Evolutionary conservation across 768 basidiomycete species (phyloP).

Genomic region (Xerocomus brunneocitrinus): DNA sequence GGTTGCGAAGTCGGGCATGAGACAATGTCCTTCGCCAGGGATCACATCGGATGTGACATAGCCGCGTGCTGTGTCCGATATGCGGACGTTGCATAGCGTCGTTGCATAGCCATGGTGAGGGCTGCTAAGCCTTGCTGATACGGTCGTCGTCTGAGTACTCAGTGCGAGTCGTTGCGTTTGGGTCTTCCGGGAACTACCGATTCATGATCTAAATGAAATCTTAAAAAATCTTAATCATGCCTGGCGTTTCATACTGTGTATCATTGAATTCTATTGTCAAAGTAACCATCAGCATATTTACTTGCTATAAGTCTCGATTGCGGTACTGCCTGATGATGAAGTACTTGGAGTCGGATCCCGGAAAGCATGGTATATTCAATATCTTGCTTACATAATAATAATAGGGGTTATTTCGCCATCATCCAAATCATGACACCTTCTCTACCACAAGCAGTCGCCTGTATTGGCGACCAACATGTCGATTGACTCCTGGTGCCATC

Average conservation of each 20-base stretch:
- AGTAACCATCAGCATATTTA: too few relatives aligned
- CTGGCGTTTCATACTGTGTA: background rate
- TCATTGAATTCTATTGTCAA: background rate
- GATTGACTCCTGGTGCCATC: constrained; percentile 5
- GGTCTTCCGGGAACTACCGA: background rate
- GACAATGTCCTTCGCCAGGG: background rate
- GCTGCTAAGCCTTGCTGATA: background rate
- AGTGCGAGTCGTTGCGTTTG: background rate
- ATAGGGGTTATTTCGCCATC: background rate
- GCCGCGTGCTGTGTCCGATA: background rate
- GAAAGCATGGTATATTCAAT: too few relatives aligned
- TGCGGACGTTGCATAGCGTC: background rate
- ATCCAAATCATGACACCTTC: background rate
- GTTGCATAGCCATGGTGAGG: background rate
- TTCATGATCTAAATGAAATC: too few relatives aligned
- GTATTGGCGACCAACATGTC: constrained; percentile 3
- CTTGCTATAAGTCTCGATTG: too few relatives aligned
- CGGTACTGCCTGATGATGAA: too few relatives aligned
- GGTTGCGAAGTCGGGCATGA: background rate
- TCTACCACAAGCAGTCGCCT: constrained; percentile 3
- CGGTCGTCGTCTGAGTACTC: too few relatives aligned
- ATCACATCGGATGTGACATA: background rate
- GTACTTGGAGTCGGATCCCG: too few relatives aligned
- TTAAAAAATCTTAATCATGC: background rate
- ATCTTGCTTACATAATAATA: too few relatives aligned